phyloP scores from a whole-genome alignment of 2,329 filamentous ascomycete genomes.

The Fusarium nisikadoi region DNA sequence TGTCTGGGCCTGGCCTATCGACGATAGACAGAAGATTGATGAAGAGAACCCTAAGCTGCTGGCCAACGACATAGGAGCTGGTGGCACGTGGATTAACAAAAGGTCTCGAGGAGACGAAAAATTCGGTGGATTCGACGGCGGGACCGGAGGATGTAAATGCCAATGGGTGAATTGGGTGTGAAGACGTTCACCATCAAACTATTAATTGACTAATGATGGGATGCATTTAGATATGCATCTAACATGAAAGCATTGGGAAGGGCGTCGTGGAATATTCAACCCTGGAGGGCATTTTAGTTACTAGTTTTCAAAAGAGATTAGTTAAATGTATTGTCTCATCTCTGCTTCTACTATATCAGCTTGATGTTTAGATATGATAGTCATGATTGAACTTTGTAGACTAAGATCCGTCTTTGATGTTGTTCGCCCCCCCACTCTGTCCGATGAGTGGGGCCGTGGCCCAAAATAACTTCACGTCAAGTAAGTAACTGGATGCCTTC shows the following conservation, averaged over 20 bases:
- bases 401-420: background rate
- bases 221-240: slow-evolving; percentile 14
- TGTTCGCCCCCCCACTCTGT: background rate
- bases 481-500: background rate
- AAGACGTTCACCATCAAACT: slow-evolving; percentile 3
- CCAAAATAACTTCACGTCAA: slow-evolving; percentile 3
- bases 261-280: slow-evolving; percentile 12
- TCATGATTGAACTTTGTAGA: background rate
- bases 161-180: slow-evolving; percentile 66
- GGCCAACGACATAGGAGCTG: slow-evolving; percentile 60
- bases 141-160: slow-evolving; percentile 70
- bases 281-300: background rate
- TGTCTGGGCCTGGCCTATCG: slow-evolving; percentile 64
- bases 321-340: background rate
- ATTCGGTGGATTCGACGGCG: slow-evolving; percentile 71
- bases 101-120: slow-evolving; percentile 55
- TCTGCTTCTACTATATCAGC: background rate
- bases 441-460: background rate
- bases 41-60: slow-evolving; percentile 57
- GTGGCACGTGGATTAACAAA: slow-evolving; percentile 65
- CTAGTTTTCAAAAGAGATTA: background rate
- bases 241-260: slow-evolving; percentile 30
- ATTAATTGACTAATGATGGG: slow-evolving; percentile 25
- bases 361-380: background rate
- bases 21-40: slow-evolving; percentile 58